phyloP scores from a whole-genome alignment of 441 rosid genomes.

The Dalechampia spathulata region DNA sequence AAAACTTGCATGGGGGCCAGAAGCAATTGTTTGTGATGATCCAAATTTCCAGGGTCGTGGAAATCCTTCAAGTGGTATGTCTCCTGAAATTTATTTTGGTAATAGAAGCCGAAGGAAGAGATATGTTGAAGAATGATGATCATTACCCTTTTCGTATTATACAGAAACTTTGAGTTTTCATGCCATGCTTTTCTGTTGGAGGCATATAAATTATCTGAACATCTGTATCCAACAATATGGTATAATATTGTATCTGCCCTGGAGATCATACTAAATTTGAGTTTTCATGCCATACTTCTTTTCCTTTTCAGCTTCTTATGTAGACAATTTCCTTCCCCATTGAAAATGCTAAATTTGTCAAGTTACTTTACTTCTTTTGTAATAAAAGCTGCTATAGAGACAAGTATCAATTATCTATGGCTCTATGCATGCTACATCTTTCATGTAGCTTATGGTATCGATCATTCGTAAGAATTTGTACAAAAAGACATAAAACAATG shows the following conservation, averaged over 20 bases:
- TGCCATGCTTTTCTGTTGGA: neutral
- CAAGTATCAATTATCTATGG: neutral
- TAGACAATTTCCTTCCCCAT: neutral
- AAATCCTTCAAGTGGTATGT: constrained; percentile 49
- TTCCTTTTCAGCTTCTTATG: neutral
- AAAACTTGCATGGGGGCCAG: constrained; percentile 52
- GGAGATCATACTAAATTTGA: too few relatives aligned
- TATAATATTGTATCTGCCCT: neutral
- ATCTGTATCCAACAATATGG: neutral
- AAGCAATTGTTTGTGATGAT: constrained; percentile 53
- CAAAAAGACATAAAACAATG: constrained; percentile 37
- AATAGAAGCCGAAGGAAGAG: neutral
- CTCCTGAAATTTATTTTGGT: neutral
- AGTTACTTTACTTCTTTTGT: neutral
- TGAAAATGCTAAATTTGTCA: neutral
- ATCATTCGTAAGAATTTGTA: constrained; percentile 44
- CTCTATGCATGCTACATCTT: constrained; percentile 37
- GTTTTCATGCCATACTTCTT: neutral
- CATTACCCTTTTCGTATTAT: neutral
- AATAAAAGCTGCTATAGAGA: neutral
- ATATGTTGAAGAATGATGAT: constrained; percentile 1
- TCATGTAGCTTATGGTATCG: constrained; percentile 46
- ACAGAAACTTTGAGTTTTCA: neutral
- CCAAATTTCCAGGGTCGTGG: constrained; percentile 48
- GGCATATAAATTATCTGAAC: neutral